Conservation (phyloP, 2,329 filamentous ascomycete genomes). For the Arthrobotrys megalospora region DNA sequence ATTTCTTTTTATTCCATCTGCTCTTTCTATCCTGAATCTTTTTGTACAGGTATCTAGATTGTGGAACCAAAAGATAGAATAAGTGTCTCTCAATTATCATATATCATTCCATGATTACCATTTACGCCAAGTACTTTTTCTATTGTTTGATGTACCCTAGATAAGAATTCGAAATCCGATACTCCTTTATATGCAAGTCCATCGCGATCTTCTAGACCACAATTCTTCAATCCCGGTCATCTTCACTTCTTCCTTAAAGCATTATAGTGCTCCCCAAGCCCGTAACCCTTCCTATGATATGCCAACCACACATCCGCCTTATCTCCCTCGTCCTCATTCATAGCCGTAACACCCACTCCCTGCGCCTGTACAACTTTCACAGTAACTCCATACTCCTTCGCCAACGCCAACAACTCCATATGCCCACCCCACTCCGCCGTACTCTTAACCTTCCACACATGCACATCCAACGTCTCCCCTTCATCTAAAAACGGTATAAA, state of each 20-base stretch:
- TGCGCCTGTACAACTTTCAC: constrained; percentile 91
- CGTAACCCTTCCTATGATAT: constrained; percentile 94
- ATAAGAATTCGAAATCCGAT: constrained; percentile 17
- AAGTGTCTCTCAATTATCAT: constrained; percentile 19
- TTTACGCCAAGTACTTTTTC: constrained; percentile 9
- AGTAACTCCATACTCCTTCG: constrained; percentile 82
- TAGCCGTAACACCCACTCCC: constrained; percentile 80
- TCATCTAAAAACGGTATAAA: constrained; percentile 92
- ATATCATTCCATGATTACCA: constrained; percentile 21
- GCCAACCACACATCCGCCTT: constrained; percentile 82
- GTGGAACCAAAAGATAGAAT: constrained; percentile 17
- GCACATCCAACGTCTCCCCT: constrained; percentile 74
- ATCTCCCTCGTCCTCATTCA: constrained; percentile 68
- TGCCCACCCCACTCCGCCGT: constrained; percentile 98
- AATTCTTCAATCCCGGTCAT: not conserved
- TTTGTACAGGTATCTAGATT: constrained; percentile 12
- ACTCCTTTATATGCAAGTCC: constrained; percentile 18
- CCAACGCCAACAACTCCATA: constrained; percentile 87
- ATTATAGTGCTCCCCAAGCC: constrained; percentile 97
- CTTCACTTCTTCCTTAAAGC: constrained; percentile 73
- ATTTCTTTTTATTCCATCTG: constrained; percentile 9
- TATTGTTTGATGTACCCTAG: not conserved
- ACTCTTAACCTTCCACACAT: constrained; percentile 82
- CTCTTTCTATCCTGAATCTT: not conserved
- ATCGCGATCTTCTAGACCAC: not conserved